These are phyloP conservation scores for Silene vulgaris DNA, from an alignment of 179 eudicot species.

Conservation along the genomic window DNA sequence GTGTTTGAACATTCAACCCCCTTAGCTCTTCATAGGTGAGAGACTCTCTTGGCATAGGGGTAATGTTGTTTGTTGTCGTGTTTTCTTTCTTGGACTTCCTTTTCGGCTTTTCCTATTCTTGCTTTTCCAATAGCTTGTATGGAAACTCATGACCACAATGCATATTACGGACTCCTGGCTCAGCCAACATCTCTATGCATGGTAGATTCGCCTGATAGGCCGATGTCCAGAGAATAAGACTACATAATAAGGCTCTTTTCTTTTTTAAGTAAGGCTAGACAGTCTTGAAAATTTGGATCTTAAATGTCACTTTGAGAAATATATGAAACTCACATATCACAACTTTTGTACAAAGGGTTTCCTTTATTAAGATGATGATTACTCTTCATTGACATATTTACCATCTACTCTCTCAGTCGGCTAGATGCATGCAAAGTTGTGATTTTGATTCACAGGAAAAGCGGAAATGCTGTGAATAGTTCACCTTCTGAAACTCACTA, in stretches of 20 bases:
- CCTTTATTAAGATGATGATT: conserved; percentile 1
- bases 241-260: not conserved
- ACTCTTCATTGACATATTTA: conserved; percentile 9
- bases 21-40: not conserved
- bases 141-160: not conserved
- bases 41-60: not conserved
- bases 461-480: conserved; percentile 33
- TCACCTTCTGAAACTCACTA: conserved; percentile 57
- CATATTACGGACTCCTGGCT: too few relatives aligned
- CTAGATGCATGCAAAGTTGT: conserved; percentile 11
- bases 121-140: not conserved
- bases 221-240: not conserved
- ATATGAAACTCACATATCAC: conserved; percentile 14
- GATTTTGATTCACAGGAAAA: conserved; percentile 17
- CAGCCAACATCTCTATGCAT: conserved; percentile 1
- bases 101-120: not conserved
- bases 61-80: not conserved
- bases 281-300: not conserved
- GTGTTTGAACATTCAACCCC: not conserved
- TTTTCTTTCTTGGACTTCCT: not conserved
- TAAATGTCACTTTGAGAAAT: conserved; percentile 20
- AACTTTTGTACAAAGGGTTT: conserved; percentile 20
- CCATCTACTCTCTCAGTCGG: conserved; percentile 22
- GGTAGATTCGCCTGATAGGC: not conserved
- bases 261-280: not conserved